A percentile compares a stretch with the other conserved stretches of the same genome.
phyloP scores from a whole-genome alignment of 129 eudicot species.

The Chrysanthemum makinoi region DNA sequence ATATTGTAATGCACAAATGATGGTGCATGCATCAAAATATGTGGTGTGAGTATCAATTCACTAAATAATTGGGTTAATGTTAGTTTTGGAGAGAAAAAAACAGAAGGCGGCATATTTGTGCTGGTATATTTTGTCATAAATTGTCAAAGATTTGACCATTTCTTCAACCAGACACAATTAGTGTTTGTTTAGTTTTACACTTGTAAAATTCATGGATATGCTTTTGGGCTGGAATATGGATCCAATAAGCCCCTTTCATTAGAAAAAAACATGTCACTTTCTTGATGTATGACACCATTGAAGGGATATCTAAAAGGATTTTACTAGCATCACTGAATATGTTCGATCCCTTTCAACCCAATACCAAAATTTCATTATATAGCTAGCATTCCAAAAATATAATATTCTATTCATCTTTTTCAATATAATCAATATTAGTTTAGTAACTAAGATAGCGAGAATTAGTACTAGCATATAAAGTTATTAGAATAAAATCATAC shows the following conservation, averaged over 20 bases:
- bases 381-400: no score
- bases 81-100: neutral
- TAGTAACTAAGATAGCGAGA: no score
- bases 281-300: constrained; percentile 14
- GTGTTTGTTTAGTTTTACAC: neutral
- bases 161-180: neutral
- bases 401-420: no score
- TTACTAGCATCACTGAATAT: neutral
- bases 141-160: neutral
- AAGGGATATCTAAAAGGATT: neutral
- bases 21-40: no score
- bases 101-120: neutral
- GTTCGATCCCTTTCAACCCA: neutral
- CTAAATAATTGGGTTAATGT: no score
- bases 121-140: neutral
- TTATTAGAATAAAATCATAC: no score
- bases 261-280: neutral
- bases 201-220: constrained; percentile 11
- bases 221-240: constrained; percentile 20
- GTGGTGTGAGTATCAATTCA: no score
- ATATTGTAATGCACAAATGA: no score
- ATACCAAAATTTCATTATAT: neutral
- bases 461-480: no score
- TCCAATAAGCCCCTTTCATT: neutral
- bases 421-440: no score